These are phyloP conservation scores for Syzygium aromaticum DNA, from an alignment of 345 rosid genomes.

Conservation along the genomic window DNA sequence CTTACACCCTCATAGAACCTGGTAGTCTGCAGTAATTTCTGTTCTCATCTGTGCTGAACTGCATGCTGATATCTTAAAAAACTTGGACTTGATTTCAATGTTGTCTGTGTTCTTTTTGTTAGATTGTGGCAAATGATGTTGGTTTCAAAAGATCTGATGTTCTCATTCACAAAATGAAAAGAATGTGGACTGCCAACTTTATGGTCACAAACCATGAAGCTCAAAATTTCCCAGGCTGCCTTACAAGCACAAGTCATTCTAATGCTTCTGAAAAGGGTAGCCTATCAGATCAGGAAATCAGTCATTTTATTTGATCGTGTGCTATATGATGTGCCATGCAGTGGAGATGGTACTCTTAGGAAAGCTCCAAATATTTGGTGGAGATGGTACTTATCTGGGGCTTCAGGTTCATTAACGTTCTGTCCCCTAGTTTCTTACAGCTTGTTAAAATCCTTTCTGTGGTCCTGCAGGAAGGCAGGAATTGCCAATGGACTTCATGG, in stretches of 20 bases:
- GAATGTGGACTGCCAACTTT: slow-evolving; percentile 95
- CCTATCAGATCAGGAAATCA: slow-evolving; percentile 16
- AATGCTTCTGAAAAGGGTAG: slow-evolving; percentile 23
- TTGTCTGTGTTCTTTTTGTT: slow-evolving; percentile 4
- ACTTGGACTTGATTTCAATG: not conserved
- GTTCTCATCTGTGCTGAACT: not conserved
- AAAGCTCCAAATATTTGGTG: slow-evolving; percentile 98
- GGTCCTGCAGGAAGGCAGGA: slow-evolving; percentile 56
- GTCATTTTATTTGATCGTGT: slow-evolving; percentile 85
- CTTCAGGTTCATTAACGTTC: not conserved
- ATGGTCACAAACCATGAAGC: slow-evolving; percentile 94
- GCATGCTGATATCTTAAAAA: not conserved
- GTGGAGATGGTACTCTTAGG: slow-evolving; percentile 96
- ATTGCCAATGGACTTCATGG: slow-evolving; percentile 87
- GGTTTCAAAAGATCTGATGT: slow-evolving; percentile 95
- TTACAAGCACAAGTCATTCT: slow-evolving; percentile 18
- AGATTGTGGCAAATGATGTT: slow-evolving; percentile 94
- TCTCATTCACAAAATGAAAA: slow-evolving; percentile 94
- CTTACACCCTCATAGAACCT: not conserved
- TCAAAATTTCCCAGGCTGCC: slow-evolving; percentile 92
- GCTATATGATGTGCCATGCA: slow-evolving; percentile 93
- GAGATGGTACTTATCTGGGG: slow-evolving; percentile 45
- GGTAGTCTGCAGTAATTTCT: not conserved
- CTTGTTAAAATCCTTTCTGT: not conserved
- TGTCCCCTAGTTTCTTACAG: not conserved